Percentiles rank a stretch among this genome's conserved stretches.
phyloP scores from a whole-genome alignment of 129 eudicot species.

The Artemisia annua region DNA sequence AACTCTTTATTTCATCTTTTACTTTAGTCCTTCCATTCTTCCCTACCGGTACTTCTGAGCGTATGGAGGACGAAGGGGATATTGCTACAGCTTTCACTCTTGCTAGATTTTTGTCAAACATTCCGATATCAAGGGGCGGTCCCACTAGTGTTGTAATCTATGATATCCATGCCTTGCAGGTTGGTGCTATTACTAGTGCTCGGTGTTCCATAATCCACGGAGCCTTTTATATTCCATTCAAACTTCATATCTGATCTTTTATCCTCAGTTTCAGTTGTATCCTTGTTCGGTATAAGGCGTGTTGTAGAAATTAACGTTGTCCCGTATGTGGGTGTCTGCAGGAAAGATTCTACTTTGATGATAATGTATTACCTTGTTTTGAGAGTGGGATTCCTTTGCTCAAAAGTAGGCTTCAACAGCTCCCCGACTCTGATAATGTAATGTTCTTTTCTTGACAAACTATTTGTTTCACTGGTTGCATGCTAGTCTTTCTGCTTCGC shows the following conservation, averaged over 20 bases:
- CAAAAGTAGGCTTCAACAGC: constrained; percentile 89
- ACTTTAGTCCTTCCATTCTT: constrained; percentile 97
- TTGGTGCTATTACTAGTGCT: constrained; percentile 26
- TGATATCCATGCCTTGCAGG: constrained; percentile 99
- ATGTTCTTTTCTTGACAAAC: constrained; percentile 17
- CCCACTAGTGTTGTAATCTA: constrained; percentile 95
- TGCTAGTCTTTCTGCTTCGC: neutral
- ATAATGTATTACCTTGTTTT: constrained; percentile 89
- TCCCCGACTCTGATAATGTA: constrained; percentile 96
- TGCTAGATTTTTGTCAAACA: constrained; percentile 85
- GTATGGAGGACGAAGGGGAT: constrained; percentile 99
- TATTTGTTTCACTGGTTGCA: constrained; percentile 1
- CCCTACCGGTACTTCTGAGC: constrained; percentile 96
- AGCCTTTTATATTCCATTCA: neutral
- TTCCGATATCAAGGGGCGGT: constrained; percentile 90
- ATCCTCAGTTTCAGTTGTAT: constrained; percentile 1
- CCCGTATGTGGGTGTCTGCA: constrained; percentile 23
- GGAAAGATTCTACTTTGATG: constrained; percentile 99
- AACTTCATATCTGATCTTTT: neutral
- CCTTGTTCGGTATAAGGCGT: neutral
- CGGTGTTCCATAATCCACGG: neutral
- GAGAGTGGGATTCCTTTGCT: constrained; percentile 99
- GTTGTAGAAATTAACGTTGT: constrained; percentile 2
- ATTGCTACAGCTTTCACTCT: constrained; percentile 97
- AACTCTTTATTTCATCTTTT: constrained; percentile 87